Evolutionary conservation across 1,284 basidiomycete genomes (phyloP).

Genomic region (Pseudozyma sp.): DNA sequence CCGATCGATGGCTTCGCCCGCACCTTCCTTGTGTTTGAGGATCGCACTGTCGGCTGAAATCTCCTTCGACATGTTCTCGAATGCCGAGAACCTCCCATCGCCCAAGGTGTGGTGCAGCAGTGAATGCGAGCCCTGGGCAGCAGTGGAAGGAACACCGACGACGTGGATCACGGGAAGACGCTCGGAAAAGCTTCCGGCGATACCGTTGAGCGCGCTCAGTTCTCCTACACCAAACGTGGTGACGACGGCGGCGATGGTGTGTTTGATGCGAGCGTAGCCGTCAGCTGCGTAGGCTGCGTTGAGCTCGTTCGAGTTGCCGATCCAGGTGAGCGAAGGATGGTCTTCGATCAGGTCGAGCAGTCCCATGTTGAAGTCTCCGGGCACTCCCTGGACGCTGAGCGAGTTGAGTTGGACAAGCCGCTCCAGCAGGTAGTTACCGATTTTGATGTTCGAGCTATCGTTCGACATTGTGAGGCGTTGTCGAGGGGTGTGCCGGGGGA

Average conservation of each 20-base stretch:
- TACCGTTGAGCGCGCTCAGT: slow-evolving; percentile 75
- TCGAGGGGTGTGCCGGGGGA: not conserved
- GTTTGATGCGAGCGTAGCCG: slow-evolving; percentile 81
- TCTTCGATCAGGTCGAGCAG: slow-evolving; percentile 84
- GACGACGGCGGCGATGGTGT: slow-evolving; percentile 46
- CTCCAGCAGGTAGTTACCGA: slow-evolving; percentile 63
- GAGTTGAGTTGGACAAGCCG: slow-evolving; percentile 61
- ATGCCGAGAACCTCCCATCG: slow-evolving; percentile 75
- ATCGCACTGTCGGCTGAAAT: slow-evolving; percentile 79
- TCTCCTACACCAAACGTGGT: slow-evolving; percentile 85
- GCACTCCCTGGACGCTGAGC: slow-evolving; percentile 84
- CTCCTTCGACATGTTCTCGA: slow-evolving; percentile 79
- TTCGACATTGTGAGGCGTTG: slow-evolving; percentile 29
- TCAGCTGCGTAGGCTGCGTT: slow-evolving; percentile 84
- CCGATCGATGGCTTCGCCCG: slow-evolving; percentile 79
- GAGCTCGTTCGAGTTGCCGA: slow-evolving; percentile 76
- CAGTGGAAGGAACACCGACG: slow-evolving; percentile 84
- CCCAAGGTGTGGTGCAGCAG: slow-evolving; percentile 70
- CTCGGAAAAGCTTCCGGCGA: slow-evolving; percentile 76
- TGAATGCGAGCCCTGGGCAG: slow-evolving; percentile 74
- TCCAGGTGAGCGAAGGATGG: slow-evolving; percentile 82
- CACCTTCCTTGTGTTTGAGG: slow-evolving; percentile 60
- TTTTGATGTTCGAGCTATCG: slow-evolving; percentile 37
- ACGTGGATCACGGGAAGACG: slow-evolving; percentile 92
- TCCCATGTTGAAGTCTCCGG: slow-evolving; percentile 89